These are phyloP conservation scores for Waltergamsia citrina DNA, from an alignment of 2,329 filamentous ascomycete species.

Conservation along the genomic window DNA sequence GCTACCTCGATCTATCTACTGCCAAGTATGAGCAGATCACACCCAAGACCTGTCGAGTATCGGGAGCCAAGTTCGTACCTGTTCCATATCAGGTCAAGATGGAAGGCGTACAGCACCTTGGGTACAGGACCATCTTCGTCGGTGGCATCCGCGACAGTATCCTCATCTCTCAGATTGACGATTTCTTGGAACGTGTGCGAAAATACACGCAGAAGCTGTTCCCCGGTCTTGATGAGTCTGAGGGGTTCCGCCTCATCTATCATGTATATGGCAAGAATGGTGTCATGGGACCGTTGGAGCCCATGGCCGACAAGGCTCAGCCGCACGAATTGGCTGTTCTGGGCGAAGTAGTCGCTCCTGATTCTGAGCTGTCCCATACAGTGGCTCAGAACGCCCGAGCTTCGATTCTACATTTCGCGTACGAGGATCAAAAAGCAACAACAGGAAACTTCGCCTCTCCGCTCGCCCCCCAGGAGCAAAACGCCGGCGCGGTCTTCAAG, in stretches of 20 bases:
- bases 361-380: constrained; percentile 29
- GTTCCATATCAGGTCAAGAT: constrained; percentile 33
- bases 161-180: constrained; percentile 29
- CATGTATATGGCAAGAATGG: constrained; percentile 32
- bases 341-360: constrained; percentile 31
- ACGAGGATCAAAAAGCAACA: constrained; percentile 36
- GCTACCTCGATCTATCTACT: constrained; percentile 31
- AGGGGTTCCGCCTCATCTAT: constrained; percentile 28
- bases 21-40: constrained; percentile 11
- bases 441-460: constrained; percentile 34
- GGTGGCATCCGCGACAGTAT: constrained; percentile 21
- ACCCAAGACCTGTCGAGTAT: constrained; percentile 2
- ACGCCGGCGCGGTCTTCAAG: constrained; percentile 23
- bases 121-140: constrained; percentile 32
- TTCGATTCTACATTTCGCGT: constrained; percentile 31
- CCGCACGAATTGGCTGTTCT: constrained; percentile 33
- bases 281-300: constrained; percentile 19
- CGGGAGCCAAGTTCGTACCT: constrained; percentile 12
- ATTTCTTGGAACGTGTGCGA: constrained; percentile 19
- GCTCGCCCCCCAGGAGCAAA: constrained; percentile 11
- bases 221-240: constrained; percentile 10
- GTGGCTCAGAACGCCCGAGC: constrained; percentile 30
- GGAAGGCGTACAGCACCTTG: constrained; percentile 29
- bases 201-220: constrained; percentile 11
- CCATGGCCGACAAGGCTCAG: constrained; percentile 5